Evolutionary conservation across 2,329 filamentous ascomycete genomes (phyloP), one percentile per base, ranked within the genome.

Genomic region (Fusarium sp.): DNA sequence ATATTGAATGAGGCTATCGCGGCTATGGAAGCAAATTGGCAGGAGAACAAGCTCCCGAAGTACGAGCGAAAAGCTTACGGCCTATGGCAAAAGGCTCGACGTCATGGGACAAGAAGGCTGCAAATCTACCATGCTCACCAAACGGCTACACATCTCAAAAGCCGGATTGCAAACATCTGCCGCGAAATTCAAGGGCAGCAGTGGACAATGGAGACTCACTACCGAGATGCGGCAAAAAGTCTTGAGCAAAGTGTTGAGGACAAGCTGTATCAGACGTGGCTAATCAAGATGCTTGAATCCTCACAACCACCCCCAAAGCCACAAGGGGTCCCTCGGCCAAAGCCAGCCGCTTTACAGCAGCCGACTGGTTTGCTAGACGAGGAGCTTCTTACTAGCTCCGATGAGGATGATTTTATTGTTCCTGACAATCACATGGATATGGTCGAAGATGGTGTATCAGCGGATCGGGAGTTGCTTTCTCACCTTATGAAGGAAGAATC

Each of bases 171-270:
- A n/a, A 88, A 85, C 46, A 77, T 89, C 17, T 83, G 83, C 11
- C 72, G 82, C 2, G 84, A 88, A 21, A 87, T 94, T 34, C 67
- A 83, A 22, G 70, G 76, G 1, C 80, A 85, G 17, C 75, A 82
- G 31, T 93, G 90, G 87, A 76, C 79, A 13, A 86, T 81, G 9
- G 79, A 81, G 22, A 72, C 78, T 2, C 83, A 89, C 15, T 75
- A 96, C 15, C 79, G 82, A 26, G 80, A 78, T 7, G 87, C 89
- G 71, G 89, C 89, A 49, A 78, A 80, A 13, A 85, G 80, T 36
- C 80, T 97, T 56, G 89, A 95, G 62, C 80, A 83, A 6, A 93
- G 85, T 5, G 79, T 97, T 1, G 85, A 87, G 36, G 85, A 91
- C 56, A 85, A 87, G 49, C 81, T 90, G 72, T 78, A 87, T 39